Evolutionary conservation across 495 filamentous ascomycete genomes (phyloP), one percentile per base, ranked within the genome.

Genomic region (Neurospora sp.): DNA sequence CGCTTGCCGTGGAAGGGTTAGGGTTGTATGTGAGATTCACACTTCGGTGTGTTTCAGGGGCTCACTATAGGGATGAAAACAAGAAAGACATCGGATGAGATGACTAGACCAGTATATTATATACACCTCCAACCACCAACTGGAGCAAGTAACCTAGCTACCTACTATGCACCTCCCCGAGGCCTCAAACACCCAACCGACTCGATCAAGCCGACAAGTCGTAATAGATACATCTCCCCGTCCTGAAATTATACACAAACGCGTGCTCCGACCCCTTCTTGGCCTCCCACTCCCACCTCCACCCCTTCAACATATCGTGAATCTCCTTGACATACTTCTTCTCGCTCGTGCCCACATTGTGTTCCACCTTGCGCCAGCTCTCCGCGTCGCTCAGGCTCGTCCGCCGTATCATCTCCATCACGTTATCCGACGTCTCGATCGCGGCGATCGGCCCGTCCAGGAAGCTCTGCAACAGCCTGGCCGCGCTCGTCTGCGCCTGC

Each of bases 301-400:
- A 86, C 59, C 86, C 87, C 11, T 79, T 78, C 22, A 99, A 85
- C 75, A 97, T 83, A 59, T 93, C 92, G 76, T 96, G 92, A 48
- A 98, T 85, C 77, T 98, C 92, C 59, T 88, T 85, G n/a, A 97
- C 84, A 77, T 98, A 98, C 77, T 91, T 89, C 70, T 93, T 88
- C 80, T 99, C 96, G 4, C 85, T 88, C 46, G 91, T 86, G 8
- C 91, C 90, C 7, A 92, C 90, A 48, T 85, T 88, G 78, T 98
- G 94, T 72, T 94, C 92, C 18, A 93, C 89, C 68, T 83, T 86
- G 37, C 92, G 89, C 96, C 96, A 99, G 75, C 89, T 91, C 74
- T 98, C 96, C 18, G 91, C 81, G 75, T 98, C 94, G 1, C 88
- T 89, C 11, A 98, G 86, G 22, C 89, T 83, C 14, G 94, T 96